These are phyloP conservation scores for Gyromitra esculenta DNA, from an alignment of 2,329 filamentous ascomycete species.

Conservation along the genomic window DNA sequence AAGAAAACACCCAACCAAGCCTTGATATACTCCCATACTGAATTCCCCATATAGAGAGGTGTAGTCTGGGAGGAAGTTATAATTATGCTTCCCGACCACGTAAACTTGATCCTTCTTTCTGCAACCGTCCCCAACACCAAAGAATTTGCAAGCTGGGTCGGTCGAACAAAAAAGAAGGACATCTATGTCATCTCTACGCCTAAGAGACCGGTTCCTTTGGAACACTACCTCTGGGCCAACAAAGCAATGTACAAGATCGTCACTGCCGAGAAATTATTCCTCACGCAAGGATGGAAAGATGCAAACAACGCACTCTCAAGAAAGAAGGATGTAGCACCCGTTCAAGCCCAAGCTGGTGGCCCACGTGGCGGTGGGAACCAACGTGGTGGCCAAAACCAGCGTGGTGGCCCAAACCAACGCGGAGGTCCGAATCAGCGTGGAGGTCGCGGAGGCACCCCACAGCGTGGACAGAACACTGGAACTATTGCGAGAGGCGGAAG, in stretches of 20 bases:
- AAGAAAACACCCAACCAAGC: constrained; percentile 8
- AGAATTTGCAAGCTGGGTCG: constrained; percentile 98
- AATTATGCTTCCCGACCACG: constrained; percentile 98
- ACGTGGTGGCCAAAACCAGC: constrained; percentile 60
- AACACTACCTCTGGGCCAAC: constrained; percentile 95
- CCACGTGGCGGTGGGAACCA: constrained; percentile 59
- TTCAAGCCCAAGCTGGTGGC: constrained; percentile 58
- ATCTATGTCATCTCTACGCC: constrained; percentile 99
- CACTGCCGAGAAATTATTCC: constrained; percentile 87
- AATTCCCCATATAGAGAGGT: constrained; percentile 68
- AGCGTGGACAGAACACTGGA: constrained; percentile 63
- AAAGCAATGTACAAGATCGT: constrained; percentile 96
- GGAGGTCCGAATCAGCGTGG: constrained; percentile 68
- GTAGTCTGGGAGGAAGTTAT: constrained; percentile 99
- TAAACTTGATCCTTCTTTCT: constrained; percentile 92
- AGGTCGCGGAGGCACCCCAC: constrained; percentile 64
- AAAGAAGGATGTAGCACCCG: constrained; percentile 71
- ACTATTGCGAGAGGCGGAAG: constrained; percentile 81
- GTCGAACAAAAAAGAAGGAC: constrained; percentile 96
- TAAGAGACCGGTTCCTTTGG: constrained; percentile 91
- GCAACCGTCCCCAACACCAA: constrained; percentile 97
- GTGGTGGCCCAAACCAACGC: constrained; percentile 66
- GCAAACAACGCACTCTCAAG: constrained; percentile 84
- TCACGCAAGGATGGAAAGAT: constrained; percentile 85
- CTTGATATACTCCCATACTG: neutral